phyloP scores from a whole-genome alignment of 176 grass and related monocot species.

The Chloris gayana region DNA sequence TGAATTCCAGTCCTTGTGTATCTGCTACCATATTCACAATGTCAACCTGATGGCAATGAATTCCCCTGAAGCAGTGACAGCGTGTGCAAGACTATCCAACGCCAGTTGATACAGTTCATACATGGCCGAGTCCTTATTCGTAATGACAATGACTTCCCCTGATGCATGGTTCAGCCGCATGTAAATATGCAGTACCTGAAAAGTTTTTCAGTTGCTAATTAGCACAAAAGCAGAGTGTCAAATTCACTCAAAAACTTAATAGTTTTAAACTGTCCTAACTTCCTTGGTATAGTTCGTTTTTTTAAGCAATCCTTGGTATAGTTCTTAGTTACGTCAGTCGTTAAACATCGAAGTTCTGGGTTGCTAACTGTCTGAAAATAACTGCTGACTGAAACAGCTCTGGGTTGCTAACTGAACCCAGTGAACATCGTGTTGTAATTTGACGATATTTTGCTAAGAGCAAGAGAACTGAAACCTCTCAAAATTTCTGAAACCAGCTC shows the following conservation, averaged over 20 bases:
- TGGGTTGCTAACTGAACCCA: no score
- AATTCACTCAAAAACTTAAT: background rate
- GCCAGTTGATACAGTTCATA: constrained; percentile 84
- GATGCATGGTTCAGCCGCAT: constrained; percentile 93
- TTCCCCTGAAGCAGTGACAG: no score
- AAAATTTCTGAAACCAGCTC: no score
- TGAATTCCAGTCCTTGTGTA: no score
- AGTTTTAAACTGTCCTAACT: constrained; percentile 58
- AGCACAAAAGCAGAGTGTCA: background rate
- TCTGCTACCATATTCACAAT: no score
- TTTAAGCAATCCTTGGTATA: no score
- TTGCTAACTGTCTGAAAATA: constrained; percentile 31
- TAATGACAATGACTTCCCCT: constrained; percentile 90
- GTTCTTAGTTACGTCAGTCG: constrained; percentile 54
- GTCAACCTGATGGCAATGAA: no score
- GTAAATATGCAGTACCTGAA: constrained; percentile 85
- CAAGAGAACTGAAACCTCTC: no score
- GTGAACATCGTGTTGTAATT: no score
- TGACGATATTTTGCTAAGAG: no score
- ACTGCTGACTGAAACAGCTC: constrained; percentile 31
- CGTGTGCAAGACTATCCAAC: no score
- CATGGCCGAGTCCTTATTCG: constrained; percentile 92
- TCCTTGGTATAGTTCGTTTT: no score
- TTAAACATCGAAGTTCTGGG: constrained; percentile 38
- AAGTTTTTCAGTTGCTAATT: constrained; percentile 29